Base-by-base conservation (phyloP, 1,284 basidiomycete species). In the Ganoderma sinense region DNA sequence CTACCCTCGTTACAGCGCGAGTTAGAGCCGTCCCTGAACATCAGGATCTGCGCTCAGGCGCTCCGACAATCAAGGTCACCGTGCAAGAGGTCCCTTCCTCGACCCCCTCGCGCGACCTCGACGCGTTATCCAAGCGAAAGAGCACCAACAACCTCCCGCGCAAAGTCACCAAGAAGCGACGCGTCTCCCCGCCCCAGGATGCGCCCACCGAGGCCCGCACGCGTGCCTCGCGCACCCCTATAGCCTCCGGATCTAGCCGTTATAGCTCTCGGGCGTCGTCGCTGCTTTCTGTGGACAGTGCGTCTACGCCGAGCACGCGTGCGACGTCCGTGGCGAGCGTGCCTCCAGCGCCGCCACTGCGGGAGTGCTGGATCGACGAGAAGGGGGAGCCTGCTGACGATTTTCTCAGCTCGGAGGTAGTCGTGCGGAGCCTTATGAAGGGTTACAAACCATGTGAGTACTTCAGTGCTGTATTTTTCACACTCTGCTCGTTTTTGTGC, bases 391-490 rank as follows among this genome's bases (percentile, higher is more conserved):
- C 88, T 0, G 87, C 87, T 2, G 78, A 82, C 1, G 80, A 76
- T 1, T 85, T 91, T 74, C 78, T 89, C 53, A 91, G 88, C 77
- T 90, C 89, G 29, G 89, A 90, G 75, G 79, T 80, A 29, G 89
- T 91, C 5, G 89, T 94, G 20, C 82, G 81, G 73, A 77, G 80
- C 45, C 80, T 93, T 1, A 85, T 89, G 80, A 89, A 88, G 75
- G 85, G 85, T 23, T 39, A 1, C 93, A 94, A 75, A 91, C 89
- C 80, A 78, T 91, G 92, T 93, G 72, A 75, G 91, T 85, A 20
- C 43, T 26, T 11, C 20, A 14, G 56, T 62, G 53, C 40, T 48
- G 36, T 43, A 39, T 31, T 23, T 43, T 64, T 20, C 29, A 31
- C 56, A 6, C 67, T 20, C 14, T 26, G 8, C 53, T n/a, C 48